Percentiles rank a stretch among this genome's conserved stretches.
Conservation (phyloP, 2,329 filamentous ascomycete species). For the Drechslerella dactyloides region DNA sequence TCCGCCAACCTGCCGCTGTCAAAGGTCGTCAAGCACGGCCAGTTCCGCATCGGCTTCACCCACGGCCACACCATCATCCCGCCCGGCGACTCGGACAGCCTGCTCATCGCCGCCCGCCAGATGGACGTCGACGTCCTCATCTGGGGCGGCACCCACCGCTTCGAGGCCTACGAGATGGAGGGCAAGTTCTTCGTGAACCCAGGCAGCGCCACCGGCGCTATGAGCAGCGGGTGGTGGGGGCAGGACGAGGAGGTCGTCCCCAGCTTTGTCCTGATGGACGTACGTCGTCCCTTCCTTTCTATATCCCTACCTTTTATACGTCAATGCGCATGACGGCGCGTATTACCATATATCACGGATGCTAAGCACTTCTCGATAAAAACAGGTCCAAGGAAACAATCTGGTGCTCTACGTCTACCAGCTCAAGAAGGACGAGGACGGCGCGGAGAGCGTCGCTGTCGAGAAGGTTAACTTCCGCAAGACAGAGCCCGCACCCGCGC, state of each 20-base stretch:
- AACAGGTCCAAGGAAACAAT: conserved; percentile 72
- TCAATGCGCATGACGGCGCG: too few relatives aligned
- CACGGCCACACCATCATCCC: conserved; percentile 75
- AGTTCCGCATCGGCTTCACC: conserved; percentile 72
- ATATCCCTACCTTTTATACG: too few relatives aligned
- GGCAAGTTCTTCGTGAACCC: conserved; percentile 75
- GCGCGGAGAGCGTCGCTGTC: conserved; percentile 64
- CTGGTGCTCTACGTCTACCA: conserved; percentile 73
- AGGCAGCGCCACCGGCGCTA: conserved; percentile 71
- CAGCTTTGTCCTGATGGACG: conserved; percentile 75
- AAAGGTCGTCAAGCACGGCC: conserved; percentile 74
- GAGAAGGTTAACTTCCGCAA: conserved; percentile 66
- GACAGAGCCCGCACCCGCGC: conserved; percentile 53
- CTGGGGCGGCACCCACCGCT: conserved; percentile 73
- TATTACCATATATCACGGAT: neutral
- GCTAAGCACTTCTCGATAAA: conserved; percentile 21
- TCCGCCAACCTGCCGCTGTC: conserved; percentile 70
- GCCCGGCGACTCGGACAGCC: conserved; percentile 70
- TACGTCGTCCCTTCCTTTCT: conserved; percentile 57
- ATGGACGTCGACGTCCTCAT: conserved; percentile 74
- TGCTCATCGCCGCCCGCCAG: conserved; percentile 72
- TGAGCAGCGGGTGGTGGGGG: conserved; percentile 67
- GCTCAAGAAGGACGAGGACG: conserved; percentile 63
- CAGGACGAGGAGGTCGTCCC: conserved; percentile 67
- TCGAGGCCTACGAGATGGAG: conserved; percentile 75